Conservation (phyloP, 2,329 filamentous ascomycete species). For the Delphinella strobiligena region DNA sequence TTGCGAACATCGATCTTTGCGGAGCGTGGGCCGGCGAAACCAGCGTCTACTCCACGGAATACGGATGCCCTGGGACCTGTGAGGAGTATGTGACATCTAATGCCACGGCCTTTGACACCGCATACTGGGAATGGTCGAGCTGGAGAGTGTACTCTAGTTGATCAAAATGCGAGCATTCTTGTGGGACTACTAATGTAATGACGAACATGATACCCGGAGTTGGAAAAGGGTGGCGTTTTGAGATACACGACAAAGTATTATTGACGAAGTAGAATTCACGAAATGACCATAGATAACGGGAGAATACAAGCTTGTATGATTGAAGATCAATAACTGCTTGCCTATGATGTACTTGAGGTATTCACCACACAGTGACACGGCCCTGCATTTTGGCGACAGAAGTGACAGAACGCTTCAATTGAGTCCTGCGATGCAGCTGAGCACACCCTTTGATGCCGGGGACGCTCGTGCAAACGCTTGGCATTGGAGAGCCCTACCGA, state of each 20-base stretch:
- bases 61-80: slow-evolving; percentile 41
- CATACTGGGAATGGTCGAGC: slow-evolving; percentile 43
- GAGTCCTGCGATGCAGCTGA: no score
- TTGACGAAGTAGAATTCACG: no score
- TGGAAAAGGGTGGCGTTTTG: not conserved
- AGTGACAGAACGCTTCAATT: no score
- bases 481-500: no score
- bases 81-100: slow-evolving; percentile 46
- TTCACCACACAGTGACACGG: no score
- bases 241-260: not conserved
- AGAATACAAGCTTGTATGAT: not conserved
- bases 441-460: no score
- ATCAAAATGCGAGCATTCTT: not conserved
- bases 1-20: slow-evolving; percentile 55
- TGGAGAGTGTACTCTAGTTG: slow-evolving; percentile 8
- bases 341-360: no score
- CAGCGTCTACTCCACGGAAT: slow-evolving; percentile 21
- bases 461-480: no score
- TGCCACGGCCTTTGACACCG: slow-evolving; percentile 43
- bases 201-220: slow-evolving; percentile 3
- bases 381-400: not conserved
- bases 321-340: not conserved
- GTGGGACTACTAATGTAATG: not conserved
- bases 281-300: no score
- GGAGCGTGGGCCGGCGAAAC: slow-evolving; percentile 38